Evolutionary conservation across 768 basidiomycete genomes (phyloP), one percentile per base, ranked within the genome.

Genomic region (Nevesoporus exiguus): DNA sequence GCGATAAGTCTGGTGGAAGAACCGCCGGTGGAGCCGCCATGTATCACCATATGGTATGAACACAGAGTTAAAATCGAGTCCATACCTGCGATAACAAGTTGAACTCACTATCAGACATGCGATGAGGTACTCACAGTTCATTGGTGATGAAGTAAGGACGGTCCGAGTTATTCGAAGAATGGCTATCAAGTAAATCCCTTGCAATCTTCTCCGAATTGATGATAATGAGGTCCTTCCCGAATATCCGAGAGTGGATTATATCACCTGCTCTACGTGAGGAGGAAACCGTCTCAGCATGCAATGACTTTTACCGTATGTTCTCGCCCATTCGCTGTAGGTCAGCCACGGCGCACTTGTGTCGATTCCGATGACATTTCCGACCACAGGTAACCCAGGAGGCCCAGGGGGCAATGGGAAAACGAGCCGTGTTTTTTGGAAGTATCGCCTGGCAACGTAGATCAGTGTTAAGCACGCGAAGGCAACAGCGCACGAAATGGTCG

Each of bases 101-200:
- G 21, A 5, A 8, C 15, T 14, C 8, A 3, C 2, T n/a, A 2
- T 7, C 27, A 4, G 14, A n/a, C 3, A 6, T 1, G 30, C 24
- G 11, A 41, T 25, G 31, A 30, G 14, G 11, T 5, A 7, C 50
- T 31, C 7, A 68, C 59, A 58, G 4, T 10, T 58, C 51, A 8
- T 34, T 53, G 25, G 54, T 60, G n/a, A 66, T 43, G 39, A 66
- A 22, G 30, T 37, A 51, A 2, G 81, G 81, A 13, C 81, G 75
- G 59, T 77, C 77, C 5, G 80, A 80, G 56, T 80, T 78, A 24
- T 77, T 73, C 17, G 55, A 58, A 10, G 77, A 76, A 6, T 76
- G 73, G 19, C 65, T 65, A 29, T 81, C 79, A 9, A 60, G 50
- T 14, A 60, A 15, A 15, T 60, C 59, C 40, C 22, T 60, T 14